Percentiles rank a stretch among this genome's conserved stretches.
Evolutionary conservation across 1,284 basidiomycete genomes (phyloP).

Genomic region (Ceratobasidium sp.): DNA sequence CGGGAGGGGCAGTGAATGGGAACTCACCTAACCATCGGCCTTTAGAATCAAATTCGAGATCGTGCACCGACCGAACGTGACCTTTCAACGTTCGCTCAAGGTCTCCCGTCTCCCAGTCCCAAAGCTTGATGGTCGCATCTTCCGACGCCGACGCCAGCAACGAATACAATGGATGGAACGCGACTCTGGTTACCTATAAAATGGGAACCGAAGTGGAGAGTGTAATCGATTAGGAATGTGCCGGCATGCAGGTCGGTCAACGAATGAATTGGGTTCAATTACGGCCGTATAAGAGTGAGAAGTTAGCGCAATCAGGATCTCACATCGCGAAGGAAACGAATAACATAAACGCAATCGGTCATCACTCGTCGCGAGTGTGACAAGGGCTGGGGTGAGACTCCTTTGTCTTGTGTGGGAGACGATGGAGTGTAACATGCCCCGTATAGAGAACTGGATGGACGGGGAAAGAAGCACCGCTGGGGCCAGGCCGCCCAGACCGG

Average conservation of each 20-base stretch:
- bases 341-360: constrained; percentile 12
- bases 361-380: constrained; percentile 9
- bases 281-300: constrained; percentile 17
- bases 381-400: constrained; percentile 7
- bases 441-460: background rate
- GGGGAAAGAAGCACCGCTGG: constrained; percentile 11
- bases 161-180: constrained; percentile 87
- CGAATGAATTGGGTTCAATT: constrained; percentile 18
- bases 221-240: background rate
- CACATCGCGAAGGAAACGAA: constrained; percentile 26
- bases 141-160: constrained; percentile 84
- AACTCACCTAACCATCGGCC: constrained; percentile 76
- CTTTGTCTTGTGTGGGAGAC: constrained; percentile 25
- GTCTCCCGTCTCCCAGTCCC: constrained; percentile 96
- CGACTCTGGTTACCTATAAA: constrained; percentile 65
- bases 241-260: background rate
- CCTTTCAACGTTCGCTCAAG: constrained; percentile 90
- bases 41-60: constrained; percentile 86
- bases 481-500: constrained; percentile 32
- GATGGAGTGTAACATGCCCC: background rate
- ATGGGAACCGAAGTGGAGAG: constrained; percentile 32
- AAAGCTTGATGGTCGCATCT: constrained; percentile 86
- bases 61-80: constrained; percentile 86
- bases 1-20: background rate
- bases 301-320: constrained; percentile 19